Percentiles rank a stretch among this genome's conserved stretches.
Conservation (phyloP, 768 basidiomycete species). For the Coprinellus micaceus region DNA sequence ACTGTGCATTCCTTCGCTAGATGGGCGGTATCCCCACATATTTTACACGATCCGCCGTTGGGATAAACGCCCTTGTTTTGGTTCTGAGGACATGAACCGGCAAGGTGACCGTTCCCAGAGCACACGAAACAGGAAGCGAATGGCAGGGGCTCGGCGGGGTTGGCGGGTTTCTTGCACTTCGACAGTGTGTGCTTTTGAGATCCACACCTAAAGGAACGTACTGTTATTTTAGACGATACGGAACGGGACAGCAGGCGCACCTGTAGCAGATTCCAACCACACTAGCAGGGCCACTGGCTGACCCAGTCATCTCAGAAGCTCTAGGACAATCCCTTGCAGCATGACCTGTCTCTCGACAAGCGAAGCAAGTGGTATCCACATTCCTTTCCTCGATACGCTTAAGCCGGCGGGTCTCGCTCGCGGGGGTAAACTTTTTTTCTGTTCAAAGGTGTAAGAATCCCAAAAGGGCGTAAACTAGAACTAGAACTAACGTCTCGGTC, state of each 20-base stretch:
- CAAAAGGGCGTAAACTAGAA: too few species aligned
- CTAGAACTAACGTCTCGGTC: slow-evolving; percentile 6
- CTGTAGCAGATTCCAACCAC: slow-evolving; percentile 67
- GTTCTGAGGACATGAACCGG: slow-evolving; percentile 79
- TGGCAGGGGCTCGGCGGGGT: slow-evolving; percentile 68
- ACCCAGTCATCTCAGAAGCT: slow-evolving; percentile 18
- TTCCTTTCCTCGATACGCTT: slow-evolving; percentile 58
- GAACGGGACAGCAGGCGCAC: slow-evolving; percentile 33
- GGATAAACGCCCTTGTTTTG: slow-evolving; percentile 80
- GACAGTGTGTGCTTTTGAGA: slow-evolving; percentile 75
- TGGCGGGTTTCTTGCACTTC: slow-evolving; percentile 63
- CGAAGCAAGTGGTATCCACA: slow-evolving; percentile 72
- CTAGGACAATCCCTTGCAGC: slow-evolving; percentile 78
- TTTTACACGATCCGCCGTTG: slow-evolving; percentile 85
- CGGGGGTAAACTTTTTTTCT: too few species aligned
- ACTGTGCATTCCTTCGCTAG: slow-evolving; percentile 80
- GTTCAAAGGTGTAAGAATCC: too few species aligned
- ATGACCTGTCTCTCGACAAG: slow-evolving; percentile 82
- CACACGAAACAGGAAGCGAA: slow-evolving; percentile 94
- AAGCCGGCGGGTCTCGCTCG: slow-evolving; percentile 59
- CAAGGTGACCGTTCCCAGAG: slow-evolving; percentile 77
- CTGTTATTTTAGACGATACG: neutral
- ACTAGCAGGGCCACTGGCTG: slow-evolving; percentile 6
- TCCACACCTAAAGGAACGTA: slow-evolving; percentile 58
- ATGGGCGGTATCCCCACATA: slow-evolving; percentile 83